Evolutionary conservation across 2,329 filamentous ascomycete species (phyloP).

Genomic region (Macrophomina tecta): DNA sequence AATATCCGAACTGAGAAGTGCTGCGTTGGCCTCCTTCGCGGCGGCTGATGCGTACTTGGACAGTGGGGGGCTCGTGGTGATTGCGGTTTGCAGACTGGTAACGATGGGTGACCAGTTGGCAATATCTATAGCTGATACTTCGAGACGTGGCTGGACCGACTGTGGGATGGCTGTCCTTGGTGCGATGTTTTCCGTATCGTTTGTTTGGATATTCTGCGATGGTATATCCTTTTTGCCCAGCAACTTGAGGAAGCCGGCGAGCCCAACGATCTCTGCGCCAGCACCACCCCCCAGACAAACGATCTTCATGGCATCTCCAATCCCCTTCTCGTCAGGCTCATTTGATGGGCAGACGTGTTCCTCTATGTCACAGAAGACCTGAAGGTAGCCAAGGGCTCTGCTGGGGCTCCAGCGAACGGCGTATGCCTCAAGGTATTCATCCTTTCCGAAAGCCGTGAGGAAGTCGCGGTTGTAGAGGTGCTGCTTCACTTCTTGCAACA

Average conservation of each 20-base stretch:
- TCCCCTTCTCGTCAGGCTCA: background rate
- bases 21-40: conserved; percentile 48
- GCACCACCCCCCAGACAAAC: conserved; percentile 70
- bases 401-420: conserved; percentile 90
- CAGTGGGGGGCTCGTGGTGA: conserved; percentile 58
- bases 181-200: background rate
- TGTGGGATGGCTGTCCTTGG: background rate
- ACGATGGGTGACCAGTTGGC: conserved; percentile 76
- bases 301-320: conserved; percentile 42
- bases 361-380: conserved; percentile 55
- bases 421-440: conserved; percentile 79
- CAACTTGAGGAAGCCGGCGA: conserved; percentile 57
- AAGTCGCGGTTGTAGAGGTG: conserved; percentile 90
- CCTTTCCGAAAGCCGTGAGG: conserved; percentile 73
- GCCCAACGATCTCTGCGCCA: conserved; percentile 70
- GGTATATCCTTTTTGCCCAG: background rate
- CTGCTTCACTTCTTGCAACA: conserved; percentile 82
- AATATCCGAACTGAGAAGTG: conserved; percentile 44
- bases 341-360: conserved; percentile 30
- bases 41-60: conserved; percentile 57
- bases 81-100: conserved; percentile 60
- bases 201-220: background rate
- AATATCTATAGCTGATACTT: conserved; percentile 76
- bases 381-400: conserved; percentile 80
- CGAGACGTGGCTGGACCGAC: conserved; percentile 33